These are phyloP conservation scores for Xylariaceae sp. DNA, from an alignment of 2,329 filamentous ascomycete genomes.

Conservation along the genomic window DNA sequence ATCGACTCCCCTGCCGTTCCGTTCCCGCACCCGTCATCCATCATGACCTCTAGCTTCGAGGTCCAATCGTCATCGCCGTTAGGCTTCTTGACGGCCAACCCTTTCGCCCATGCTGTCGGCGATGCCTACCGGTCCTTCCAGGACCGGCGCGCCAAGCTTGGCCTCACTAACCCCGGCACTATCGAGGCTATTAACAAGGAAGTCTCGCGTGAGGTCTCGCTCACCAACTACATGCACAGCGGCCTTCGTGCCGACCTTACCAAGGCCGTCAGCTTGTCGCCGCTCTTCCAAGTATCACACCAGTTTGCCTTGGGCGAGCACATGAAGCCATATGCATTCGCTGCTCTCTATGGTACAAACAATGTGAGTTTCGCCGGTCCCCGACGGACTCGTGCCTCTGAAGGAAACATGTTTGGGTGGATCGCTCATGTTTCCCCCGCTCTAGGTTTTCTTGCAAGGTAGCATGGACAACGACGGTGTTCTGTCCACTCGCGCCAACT, in stretches of 20 bases:
- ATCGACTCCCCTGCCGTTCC: constrained; percentile 16
- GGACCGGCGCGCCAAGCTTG: constrained; percentile 80
- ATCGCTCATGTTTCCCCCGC: constrained; percentile 11
- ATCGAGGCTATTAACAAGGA: constrained; percentile 86
- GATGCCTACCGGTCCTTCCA: constrained; percentile 79
- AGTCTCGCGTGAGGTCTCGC: constrained; percentile 91
- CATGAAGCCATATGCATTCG: constrained; percentile 91
- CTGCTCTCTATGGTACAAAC: constrained; percentile 86
- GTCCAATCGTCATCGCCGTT: constrained; percentile 44
- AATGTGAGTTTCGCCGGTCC: constrained; percentile 56
- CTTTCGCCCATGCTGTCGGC: constrained; percentile 61
- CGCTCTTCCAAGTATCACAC: constrained; percentile 95
- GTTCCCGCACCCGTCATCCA: constrained; percentile 25
- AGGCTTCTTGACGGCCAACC: constrained; percentile 68
- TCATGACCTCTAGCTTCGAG: constrained; percentile 45
- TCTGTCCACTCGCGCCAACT: constrained; percentile 86
- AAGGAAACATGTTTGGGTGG: not conserved
- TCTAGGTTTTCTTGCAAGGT: constrained; percentile 87
- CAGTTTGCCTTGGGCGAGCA: constrained; percentile 92
- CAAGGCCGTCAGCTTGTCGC: constrained; percentile 89
- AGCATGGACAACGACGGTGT: constrained; percentile 90
- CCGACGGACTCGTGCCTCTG: not conserved
- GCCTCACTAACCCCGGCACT: constrained; percentile 85
- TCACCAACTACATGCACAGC: constrained; percentile 95
- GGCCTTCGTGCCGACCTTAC: constrained; percentile 94